These are phyloP conservation scores for Phytophthora macrochlamydospora DNA, from an alignment of 352 stramenopile genomes.

Conservation along the genomic window DNA sequence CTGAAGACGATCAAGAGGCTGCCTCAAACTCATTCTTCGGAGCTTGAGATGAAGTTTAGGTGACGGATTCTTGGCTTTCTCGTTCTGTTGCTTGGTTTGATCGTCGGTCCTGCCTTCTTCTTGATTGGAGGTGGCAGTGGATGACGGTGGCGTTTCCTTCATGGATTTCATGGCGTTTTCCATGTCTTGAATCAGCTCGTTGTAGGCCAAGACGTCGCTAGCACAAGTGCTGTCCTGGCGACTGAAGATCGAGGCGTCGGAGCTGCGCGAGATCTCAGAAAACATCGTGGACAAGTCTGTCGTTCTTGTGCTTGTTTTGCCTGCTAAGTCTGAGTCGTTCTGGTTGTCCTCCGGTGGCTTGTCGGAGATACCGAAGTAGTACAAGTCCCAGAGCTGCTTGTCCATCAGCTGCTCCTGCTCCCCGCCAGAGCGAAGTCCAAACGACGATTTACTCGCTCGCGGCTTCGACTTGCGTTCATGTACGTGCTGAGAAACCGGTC, in stretches of 20 bases:
- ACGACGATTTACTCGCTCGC: constrained; percentile 13
- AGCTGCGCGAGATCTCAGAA: constrained; percentile 30
- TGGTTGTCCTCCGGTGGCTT: constrained; percentile 17
- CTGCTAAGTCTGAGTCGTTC: no score
- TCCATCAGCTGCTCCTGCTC: constrained; percentile 50
- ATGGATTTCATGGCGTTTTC: constrained; percentile 39
- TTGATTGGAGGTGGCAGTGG: constrained; percentile 23
- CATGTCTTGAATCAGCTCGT: constrained; percentile 71
- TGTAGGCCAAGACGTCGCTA: constrained; percentile 67
- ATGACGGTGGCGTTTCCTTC: constrained; percentile 16
- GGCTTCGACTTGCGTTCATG: constrained; percentile 3
- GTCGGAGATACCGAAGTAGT: constrained; percentile 56
- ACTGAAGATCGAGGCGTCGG: constrained; percentile 44
- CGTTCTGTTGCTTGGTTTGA: constrained; percentile 10
- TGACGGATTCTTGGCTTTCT: constrained; percentile 10
- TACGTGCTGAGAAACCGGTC: constrained; percentile 5
- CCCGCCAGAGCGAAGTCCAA: constrained; percentile 16
- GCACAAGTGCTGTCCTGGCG: constrained; percentile 55
- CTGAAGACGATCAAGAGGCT: constrained; percentile 30
- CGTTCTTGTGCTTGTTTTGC: constrained; percentile 18
- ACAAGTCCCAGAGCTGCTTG: constrained; percentile 66
- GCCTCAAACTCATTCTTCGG: constrained; percentile 25
- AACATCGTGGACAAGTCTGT: constrained; percentile 34
- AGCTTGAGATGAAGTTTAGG: constrained; percentile 32
- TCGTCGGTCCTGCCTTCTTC: constrained; percentile 13